A percentile compares a stretch with the other conserved stretches of the same genome.
Evolutionary conservation across 1,139 yeast genomes (phyloP).

Genomic region (Taphrina wiesneri): DNA sequence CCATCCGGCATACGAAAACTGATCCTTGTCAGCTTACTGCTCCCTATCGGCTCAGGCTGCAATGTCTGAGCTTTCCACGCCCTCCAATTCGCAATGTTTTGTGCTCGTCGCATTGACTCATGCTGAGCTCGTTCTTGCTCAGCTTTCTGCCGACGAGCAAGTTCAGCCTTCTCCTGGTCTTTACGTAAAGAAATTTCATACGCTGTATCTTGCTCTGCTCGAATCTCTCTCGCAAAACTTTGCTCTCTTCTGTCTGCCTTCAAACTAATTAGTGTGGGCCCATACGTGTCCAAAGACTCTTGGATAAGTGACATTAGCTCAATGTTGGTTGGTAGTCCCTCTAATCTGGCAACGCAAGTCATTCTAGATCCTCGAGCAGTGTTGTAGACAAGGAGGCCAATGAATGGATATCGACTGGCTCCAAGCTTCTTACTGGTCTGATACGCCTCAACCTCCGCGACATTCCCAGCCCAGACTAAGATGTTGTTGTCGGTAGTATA

Average conservation of each 20-base stretch:
- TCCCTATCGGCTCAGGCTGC: conserved; percentile 45
- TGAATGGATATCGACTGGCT: conserved; percentile 75
- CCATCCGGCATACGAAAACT: conserved; percentile 62
- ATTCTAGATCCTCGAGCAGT: conserved; percentile 50
- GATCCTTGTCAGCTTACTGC: conserved; percentile 45
- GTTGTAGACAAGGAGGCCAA: conserved; percentile 64
- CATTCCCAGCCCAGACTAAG: conserved; percentile 86
- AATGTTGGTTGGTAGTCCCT: conserved; percentile 53
- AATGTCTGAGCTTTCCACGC: conserved; percentile 52
- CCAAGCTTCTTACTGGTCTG: conserved; percentile 77
- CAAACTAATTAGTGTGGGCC: conserved; percentile 46
- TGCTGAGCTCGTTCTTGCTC: conserved; percentile 40
- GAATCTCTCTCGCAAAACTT: conserved; percentile 60
- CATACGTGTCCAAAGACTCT: conserved; percentile 39
- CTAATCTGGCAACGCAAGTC: conserved; percentile 64
- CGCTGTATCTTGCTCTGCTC: conserved; percentile 76
- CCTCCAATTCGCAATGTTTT: conserved; percentile 47
- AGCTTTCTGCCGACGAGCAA: conserved; percentile 44
- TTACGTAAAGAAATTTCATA: conserved; percentile 66
- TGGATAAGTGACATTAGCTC: conserved; percentile 46
- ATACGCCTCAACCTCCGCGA: conserved; percentile 75
- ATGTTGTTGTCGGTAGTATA: conserved; percentile 56
- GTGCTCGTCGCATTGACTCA: conserved; percentile 40
- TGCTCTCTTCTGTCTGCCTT: conserved; percentile 64
- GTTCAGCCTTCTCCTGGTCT: conserved; percentile 54